phyloP scores from a whole-genome alignment of 2,329 filamentous ascomycete species.

The Ascocoryne sarcoides region DNA sequence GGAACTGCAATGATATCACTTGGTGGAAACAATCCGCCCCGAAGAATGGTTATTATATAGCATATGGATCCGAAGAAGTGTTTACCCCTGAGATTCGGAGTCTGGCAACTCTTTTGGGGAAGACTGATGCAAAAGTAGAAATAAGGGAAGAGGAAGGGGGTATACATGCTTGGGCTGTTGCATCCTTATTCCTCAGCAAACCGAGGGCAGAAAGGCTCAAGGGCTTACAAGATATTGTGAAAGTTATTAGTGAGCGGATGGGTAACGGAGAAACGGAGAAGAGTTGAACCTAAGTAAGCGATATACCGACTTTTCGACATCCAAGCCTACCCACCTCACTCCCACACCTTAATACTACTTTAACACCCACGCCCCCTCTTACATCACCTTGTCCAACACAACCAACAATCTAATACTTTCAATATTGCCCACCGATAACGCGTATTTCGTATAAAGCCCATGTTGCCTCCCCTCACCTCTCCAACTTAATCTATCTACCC shows the following conservation, averaged over 20 bases:
- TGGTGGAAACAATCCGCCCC: slow-evolving; percentile 64
- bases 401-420: too few relatives aligned
- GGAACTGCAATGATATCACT: slow-evolving; percentile 53
- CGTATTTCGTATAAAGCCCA: too few relatives aligned
- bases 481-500: too few relatives aligned
- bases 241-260: slow-evolving; percentile 17
- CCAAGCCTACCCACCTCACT: too few relatives aligned
- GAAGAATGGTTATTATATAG: slow-evolving; percentile 55
- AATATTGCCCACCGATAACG: too few relatives aligned
- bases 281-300: too few relatives aligned
- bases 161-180: slow-evolving; percentile 79
- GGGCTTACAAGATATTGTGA: slow-evolving; percentile 39
- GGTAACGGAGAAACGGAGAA: background rate
- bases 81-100: slow-evolving; percentile 61
- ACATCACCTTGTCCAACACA: too few relatives aligned
- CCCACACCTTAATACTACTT: too few relatives aligned
- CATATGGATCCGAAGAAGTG: slow-evolving; percentile 70
- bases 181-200: slow-evolving; percentile 45
- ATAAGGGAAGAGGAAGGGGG: slow-evolving; percentile 51
- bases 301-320: too few relatives aligned
- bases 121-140: slow-evolving; percentile 39
- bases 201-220: slow-evolving; percentile 41
- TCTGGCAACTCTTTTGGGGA: slow-evolving; percentile 46
- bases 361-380: too few relatives aligned
- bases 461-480: too few relatives aligned